A percentile compares a stretch with the other conserved stretches of the same genome.
These are phyloP conservation scores for Xylaria longipes DNA, from an alignment of 495 filamentous ascomycete genomes.

Conservation along the genomic window DNA sequence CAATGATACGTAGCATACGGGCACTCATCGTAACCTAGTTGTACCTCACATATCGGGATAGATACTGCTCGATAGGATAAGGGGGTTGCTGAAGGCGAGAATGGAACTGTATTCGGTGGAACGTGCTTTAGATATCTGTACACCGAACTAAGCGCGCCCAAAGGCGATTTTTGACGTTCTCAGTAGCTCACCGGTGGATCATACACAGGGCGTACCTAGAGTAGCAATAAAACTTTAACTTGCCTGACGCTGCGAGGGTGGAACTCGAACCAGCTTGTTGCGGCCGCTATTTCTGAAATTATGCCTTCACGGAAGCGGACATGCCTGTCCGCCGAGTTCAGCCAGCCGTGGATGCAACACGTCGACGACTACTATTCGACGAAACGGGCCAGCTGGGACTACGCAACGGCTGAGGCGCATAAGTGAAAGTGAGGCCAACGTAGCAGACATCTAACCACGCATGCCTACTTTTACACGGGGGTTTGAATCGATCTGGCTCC, in stretches of 20 bases:
- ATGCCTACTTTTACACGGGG: background rate
- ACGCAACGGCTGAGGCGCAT: conserved; percentile 14
- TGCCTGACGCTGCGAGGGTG: conserved; percentile 9
- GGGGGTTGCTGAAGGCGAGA: conserved; percentile 10
- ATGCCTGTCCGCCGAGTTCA: background rate
- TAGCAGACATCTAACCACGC: background rate
- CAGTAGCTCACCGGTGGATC: background rate
- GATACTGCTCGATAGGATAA: background rate
- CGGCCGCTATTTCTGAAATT: conserved; percentile 2
- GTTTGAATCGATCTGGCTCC: conserved; percentile 2
- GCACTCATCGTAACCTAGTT: background rate
- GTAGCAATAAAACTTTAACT: background rate
- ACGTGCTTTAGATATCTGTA: conserved; percentile 4
- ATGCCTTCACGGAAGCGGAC: background rate
- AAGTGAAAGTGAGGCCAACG: conserved; percentile 11
- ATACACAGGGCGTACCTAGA: background rate
- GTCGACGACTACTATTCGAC: background rate
- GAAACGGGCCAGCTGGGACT: background rate
- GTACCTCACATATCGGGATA: background rate
- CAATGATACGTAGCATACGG: conserved; percentile 1
- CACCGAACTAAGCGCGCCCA: conserved; percentile 11
- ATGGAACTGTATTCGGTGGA: background rate
- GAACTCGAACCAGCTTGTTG: conserved; percentile 6
- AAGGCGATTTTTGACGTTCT: background rate
- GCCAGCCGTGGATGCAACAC: background rate